phyloP scores from a whole-genome alignment of 1,284 basidiomycete species.

The Tilletia caries region DNA sequence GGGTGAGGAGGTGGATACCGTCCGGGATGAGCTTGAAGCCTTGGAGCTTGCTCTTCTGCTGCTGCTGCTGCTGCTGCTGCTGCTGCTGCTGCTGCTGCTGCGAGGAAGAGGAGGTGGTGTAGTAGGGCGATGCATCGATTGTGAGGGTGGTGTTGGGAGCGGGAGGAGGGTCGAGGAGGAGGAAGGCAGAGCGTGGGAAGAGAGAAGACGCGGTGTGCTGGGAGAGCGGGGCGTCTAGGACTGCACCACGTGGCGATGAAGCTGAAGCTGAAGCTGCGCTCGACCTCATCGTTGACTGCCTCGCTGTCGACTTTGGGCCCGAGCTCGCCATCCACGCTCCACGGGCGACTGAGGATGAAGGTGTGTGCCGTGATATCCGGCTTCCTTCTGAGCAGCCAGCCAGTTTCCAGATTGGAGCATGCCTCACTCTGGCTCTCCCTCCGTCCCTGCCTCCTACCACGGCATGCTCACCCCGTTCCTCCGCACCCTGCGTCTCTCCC shows the following conservation, averaged over 20 bases:
- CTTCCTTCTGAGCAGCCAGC: too few relatives aligned
- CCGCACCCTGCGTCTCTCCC: too few relatives aligned
- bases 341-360: too few relatives aligned
- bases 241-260: neutral
- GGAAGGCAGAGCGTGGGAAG: slow-evolving; percentile 2
- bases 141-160: neutral
- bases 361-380: too few relatives aligned
- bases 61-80: neutral
- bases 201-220: neutral
- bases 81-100: neutral
- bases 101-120: neutral
- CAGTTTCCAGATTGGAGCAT: neutral
- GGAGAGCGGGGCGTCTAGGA: neutral
- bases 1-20: neutral
- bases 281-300: neutral
- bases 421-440: neutral
- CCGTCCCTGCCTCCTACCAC: too few relatives aligned
- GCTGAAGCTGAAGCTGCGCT: neutral
- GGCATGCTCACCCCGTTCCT: too few relatives aligned
- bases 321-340: neutral
- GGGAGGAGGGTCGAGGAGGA: neutral
- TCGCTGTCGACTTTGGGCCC: neutral
- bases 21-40: slow-evolving; percentile 10
- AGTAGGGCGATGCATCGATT: neutral
- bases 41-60: neutral